Evolutionary conservation across 768 basidiomycete species (phyloP), one percentile per base, ranked within the genome.

Genomic region (Suillus sp.): DNA sequence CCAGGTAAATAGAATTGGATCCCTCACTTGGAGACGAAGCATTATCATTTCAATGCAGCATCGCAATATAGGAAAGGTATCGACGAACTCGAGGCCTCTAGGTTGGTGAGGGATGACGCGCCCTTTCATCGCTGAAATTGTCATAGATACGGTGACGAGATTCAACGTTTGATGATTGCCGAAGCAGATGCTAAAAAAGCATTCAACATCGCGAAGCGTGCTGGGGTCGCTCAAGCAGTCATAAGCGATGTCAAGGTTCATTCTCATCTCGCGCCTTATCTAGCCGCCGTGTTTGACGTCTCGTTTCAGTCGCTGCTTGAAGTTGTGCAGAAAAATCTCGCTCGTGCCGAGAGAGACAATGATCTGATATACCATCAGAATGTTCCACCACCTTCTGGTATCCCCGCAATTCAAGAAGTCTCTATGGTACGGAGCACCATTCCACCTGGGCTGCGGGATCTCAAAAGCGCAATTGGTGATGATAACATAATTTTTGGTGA

Each of bases 301-400:
- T 62, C 1, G 10, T 43, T 20, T 27, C 72, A 98, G 95, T 92
- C 91, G 1, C 79, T 98, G 18, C 77, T 91, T 30, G 88, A 89
- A 53, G 87, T 79, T 9, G 78, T 97, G 30, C 84, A 89, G 67
- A 86, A 84, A 59, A 84, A 86, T 61, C 74, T 91, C 38, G 75
- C 79, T 4, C 84, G 93, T 16, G 92, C 96, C 0, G 86, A 90
- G 66, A 86, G 93, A 37, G 96, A 99, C 74, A 99, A 99, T 73
- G 92, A 96, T 74, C 79, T 97, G 8, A 97, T 99, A 43, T 99
- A 98, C 77, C 94, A 97, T 68, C 84, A 93, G 58, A 89, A 93
- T 62, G 81, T 96, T 1, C 95, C 96, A 1, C 79, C 94, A 0
- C 69, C 84, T 4, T 86, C 90, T 2, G 83, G 88, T 18, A 83